phyloP scores from a whole-genome alignment of 768 basidiomycete genomes.

The Lactarius trivialis region DNA sequence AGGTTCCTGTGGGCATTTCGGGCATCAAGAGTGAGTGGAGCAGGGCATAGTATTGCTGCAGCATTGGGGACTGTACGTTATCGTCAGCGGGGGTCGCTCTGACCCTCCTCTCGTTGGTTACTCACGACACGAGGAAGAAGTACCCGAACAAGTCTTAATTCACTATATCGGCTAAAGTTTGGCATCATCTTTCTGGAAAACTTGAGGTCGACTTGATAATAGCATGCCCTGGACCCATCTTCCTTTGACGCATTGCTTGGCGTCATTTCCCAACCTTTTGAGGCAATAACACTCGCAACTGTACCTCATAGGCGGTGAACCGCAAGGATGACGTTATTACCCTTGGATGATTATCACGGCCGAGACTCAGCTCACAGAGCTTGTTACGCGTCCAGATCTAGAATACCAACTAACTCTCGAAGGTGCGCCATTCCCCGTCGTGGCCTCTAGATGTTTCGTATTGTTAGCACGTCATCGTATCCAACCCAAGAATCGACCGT shows the following conservation, averaged over 20 bases:
- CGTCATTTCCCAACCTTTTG: neutral
- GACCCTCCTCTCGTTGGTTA: neutral
- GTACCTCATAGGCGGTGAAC: neutral
- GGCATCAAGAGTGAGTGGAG: conserved; percentile 59
- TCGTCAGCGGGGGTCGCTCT: neutral
- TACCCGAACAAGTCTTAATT: neutral
- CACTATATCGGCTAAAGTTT: neutral
- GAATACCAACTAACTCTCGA: neutral
- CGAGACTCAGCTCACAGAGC: neutral
- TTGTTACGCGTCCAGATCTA: neutral
- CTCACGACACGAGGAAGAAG: neutral
- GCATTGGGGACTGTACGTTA: conserved; percentile 5
- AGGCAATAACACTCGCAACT: too few species aligned
- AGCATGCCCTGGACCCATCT: neutral
- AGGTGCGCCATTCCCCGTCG: too few species aligned
- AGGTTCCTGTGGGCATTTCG: conserved; percentile 64
- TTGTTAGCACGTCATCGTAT: too few species aligned
- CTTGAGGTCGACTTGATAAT: neutral
- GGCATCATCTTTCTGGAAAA: neutral
- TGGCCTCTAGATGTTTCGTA: too few species aligned
- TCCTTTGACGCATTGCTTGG: neutral
- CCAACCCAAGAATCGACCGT: too few species aligned
- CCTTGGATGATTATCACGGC: neutral
- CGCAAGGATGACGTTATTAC: neutral
- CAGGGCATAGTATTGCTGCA: conserved; percentile 39